Conservation (phyloP, 768 basidiomycete genomes). For the Trametes villosa region DNA sequence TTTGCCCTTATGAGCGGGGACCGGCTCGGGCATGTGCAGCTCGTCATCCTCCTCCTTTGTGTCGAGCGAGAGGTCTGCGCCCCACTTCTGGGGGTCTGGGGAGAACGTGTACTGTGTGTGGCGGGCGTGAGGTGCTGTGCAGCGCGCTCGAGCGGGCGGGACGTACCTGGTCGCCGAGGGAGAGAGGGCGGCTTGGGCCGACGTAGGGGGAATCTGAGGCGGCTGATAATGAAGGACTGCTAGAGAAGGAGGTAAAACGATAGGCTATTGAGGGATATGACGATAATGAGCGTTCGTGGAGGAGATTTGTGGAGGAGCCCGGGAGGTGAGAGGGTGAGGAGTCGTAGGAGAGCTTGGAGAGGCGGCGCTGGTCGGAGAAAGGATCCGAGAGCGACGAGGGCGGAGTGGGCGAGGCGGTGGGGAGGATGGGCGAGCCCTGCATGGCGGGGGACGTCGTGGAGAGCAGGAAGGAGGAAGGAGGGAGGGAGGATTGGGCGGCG, state of each 20-base stretch:
- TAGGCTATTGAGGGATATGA: conserved; percentile 27
- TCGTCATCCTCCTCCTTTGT: conserved; percentile 45
- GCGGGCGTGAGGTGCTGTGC: background rate
- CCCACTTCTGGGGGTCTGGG: conserved; percentile 43
- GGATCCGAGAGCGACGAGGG: conserved; percentile 6
- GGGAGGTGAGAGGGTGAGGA: conserved; percentile 15
- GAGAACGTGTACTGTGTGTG: conserved; percentile 40
- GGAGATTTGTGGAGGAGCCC: conserved; percentile 17
- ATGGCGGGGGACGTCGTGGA: conserved; percentile 8
- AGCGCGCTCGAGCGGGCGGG: background rate
- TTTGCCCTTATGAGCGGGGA: conserved; percentile 17
- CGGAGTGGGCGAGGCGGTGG: conserved; percentile 5
- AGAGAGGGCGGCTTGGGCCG: conserved; percentile 32
- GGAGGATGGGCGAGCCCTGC: conserved; percentile 7
- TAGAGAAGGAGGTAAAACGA: conserved; percentile 27
- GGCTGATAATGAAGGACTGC: conserved; percentile 27
- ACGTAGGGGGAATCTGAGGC: conserved; percentile 35
- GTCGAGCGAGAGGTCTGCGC: conserved; percentile 32
- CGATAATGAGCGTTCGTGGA: conserved; percentile 21
- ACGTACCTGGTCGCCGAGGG: conserved; percentile 31
- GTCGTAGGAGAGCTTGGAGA: conserved; percentile 18
- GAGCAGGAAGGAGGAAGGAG: conserved; percentile 4
- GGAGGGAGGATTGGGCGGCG: background rate
- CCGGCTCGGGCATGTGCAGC: conserved; percentile 41
- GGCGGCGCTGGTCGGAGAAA: conserved; percentile 16